Base-by-base conservation (phyloP, 2,329 filamentous ascomycete genomes). In the Fusarium sp. region DNA sequence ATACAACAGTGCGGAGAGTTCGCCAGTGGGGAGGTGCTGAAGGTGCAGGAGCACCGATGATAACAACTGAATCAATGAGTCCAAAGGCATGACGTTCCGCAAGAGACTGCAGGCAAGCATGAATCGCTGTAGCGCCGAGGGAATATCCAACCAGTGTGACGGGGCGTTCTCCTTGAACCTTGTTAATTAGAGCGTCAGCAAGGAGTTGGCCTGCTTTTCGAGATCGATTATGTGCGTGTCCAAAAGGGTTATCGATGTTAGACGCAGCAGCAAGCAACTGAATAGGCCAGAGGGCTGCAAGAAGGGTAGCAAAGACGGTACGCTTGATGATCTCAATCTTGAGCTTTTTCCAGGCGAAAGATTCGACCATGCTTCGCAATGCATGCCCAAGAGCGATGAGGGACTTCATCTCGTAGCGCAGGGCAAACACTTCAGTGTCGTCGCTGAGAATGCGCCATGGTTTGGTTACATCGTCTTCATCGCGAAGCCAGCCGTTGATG, bases 71-170 rank as follows among this genome's bases (percentile, higher is more conserved):
- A 73, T 98, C 94, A 23, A 98, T 82, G 2, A 97, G 81, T 0
- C 94, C 95, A 73, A 97, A 97, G 0, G 92, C 93, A 58, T 88
- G 88, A 41, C 93, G 87, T 76, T 93, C 89, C 0, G 93, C 93
- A 15, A 98, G 86, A 12, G 85, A 88, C 74, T 91, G 88, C 4
- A 97, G 84, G 72, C 94, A 97, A 2, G 91, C 89, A 78, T 92
- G 97, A 47, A 98, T 93, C 15, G 96, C 88, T 26, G 92, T 86
- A 6, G 93, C 92, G 10, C 93, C 93, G 3, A 96, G 83, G 2
- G 92, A 94, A 77, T 94, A 97, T 1, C 93, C 93, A 21, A 97
- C 85, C 3, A 97, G 81, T 0, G 91, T 94, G 3, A 97, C 91
- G 0, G 93, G 91, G 16, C 93, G 85, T 77, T 96, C 92, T 37